A percentile compares a stretch with the other conserved stretches of the same genome.
phyloP scores from a whole-genome alignment of 2,329 filamentous ascomycete genomes.

The Didymella pinodella region DNA sequence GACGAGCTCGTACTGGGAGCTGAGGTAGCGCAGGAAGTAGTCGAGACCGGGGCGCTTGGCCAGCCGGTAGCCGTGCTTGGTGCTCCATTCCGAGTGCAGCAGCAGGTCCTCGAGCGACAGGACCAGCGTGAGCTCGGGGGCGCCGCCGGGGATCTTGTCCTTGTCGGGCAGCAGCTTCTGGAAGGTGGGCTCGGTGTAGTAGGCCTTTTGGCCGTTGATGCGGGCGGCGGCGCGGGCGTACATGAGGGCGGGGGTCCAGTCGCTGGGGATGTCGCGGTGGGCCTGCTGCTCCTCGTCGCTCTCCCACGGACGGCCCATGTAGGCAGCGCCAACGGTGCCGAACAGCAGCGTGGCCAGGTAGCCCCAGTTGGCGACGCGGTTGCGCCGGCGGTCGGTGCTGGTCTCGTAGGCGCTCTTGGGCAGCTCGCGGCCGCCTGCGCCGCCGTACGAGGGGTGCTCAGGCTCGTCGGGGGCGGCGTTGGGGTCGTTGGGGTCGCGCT shows the following conservation, averaged over 20 bases:
- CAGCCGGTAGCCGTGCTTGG: slow-evolving; percentile 92
- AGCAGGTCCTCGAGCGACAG: slow-evolving; percentile 92
- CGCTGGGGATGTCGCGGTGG: slow-evolving; percentile 77
- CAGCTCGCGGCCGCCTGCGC: slow-evolving; percentile 70
- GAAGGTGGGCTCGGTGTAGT: slow-evolving; percentile 96
- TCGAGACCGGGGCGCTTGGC: slow-evolving; percentile 95
- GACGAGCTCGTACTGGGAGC: slow-evolving; percentile 97
- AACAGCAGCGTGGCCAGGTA: slow-evolving; percentile 69
- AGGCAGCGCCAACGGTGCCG: slow-evolving; percentile 68
- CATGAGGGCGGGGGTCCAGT: slow-evolving; percentile 78
- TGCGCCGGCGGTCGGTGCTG: slow-evolving; percentile 83
- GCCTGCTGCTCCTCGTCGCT: slow-evolving; percentile 72
- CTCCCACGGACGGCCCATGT: slow-evolving; percentile 89
- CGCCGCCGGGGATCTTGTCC: slow-evolving; percentile 63
- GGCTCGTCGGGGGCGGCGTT: slow-evolving; percentile 60
- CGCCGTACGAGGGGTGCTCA: slow-evolving; percentile 55
- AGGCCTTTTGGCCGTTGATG: slow-evolving; percentile 77
- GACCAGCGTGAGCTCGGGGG: slow-evolving; percentile 90
- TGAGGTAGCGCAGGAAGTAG: slow-evolving; percentile 96
- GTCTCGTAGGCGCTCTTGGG: slow-evolving; percentile 87
- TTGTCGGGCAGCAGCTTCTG: slow-evolving; percentile 87
- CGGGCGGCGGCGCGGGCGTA: slow-evolving; percentile 82
- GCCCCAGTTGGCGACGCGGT: slow-evolving; percentile 76
- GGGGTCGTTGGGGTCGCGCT: slow-evolving; percentile 39
- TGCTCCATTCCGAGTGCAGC: slow-evolving; percentile 92